Conservation (phyloP, 2,329 filamentous ascomycete species). For the Talaromyces sp. region DNA sequence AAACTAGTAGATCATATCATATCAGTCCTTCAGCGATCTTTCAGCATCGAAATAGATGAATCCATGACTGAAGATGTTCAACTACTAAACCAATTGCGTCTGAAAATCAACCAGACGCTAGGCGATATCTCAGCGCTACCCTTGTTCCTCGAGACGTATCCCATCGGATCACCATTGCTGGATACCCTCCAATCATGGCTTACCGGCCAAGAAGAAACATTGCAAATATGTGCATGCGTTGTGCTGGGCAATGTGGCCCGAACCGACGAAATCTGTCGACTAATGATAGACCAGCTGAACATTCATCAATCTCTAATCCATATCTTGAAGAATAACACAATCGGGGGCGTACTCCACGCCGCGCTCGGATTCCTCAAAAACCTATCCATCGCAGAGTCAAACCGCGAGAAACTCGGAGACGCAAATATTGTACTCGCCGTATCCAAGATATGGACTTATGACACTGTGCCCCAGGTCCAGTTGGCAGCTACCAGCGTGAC, state of each 20-base stretch:
- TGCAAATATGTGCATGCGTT: slow-evolving; percentile 44
- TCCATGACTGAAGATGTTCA: slow-evolving; percentile 32
- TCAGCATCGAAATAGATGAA: slow-evolving; percentile 22
- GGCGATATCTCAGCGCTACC: slow-evolving; percentile 38
- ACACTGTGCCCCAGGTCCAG: slow-evolving; percentile 42
- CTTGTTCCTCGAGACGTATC: slow-evolving; percentile 35
- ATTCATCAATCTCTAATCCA: slow-evolving; percentile 39
- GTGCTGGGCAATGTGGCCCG: slow-evolving; percentile 46
- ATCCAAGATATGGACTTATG: slow-evolving; percentile 37
- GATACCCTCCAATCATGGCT: slow-evolving; percentile 39
- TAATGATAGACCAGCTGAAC: slow-evolving; percentile 35
- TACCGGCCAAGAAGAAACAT: slow-evolving; percentile 34
- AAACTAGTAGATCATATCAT: slow-evolving; percentile 30
- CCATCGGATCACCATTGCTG: slow-evolving; percentile 34
- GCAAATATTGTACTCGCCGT: slow-evolving; percentile 37
- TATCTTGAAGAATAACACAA: slow-evolving; percentile 32
- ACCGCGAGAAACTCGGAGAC: slow-evolving; percentile 35
- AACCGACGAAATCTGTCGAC: slow-evolving; percentile 38
- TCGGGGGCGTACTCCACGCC: slow-evolving; percentile 40
- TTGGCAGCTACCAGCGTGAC: slow-evolving; percentile 40
- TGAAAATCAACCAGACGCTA: slow-evolving; percentile 38
- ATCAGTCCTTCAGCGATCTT: slow-evolving; percentile 29
- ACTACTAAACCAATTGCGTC: slow-evolving; percentile 29
- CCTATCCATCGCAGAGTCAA: slow-evolving; percentile 41
- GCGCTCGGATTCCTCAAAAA: slow-evolving; percentile 46